Evolutionary conservation across 192 early-diverging fungal genomes (phyloP).

Genomic region (Diversispora epigaea): DNA sequence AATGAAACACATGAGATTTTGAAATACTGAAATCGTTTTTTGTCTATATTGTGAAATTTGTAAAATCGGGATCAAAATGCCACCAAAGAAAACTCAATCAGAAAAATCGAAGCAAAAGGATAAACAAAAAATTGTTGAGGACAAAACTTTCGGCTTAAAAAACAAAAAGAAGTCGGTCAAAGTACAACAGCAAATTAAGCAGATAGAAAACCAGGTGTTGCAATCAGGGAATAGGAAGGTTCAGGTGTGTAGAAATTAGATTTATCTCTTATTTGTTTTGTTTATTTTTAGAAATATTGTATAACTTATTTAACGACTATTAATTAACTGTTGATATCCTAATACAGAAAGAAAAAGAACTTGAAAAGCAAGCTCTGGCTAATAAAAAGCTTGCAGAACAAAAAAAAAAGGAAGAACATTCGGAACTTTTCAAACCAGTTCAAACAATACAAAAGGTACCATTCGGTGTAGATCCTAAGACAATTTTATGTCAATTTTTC

Average conservation of each 20-base stretch:
- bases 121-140: slow-evolving; percentile 84
- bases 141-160: slow-evolving; percentile 98
- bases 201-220: slow-evolving; percentile 83
- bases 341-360: slow-evolving; percentile 62
- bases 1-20: no score
- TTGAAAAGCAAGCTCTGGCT: slow-evolving; percentile 57
- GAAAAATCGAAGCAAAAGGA: slow-evolving; percentile 62
- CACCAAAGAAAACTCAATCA: slow-evolving; percentile 67
- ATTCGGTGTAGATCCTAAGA: slow-evolving; percentile 96
- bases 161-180: slow-evolving; percentile 98
- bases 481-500: slow-evolving; percentile 89
- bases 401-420: slow-evolving; percentile 86
- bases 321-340: background rate
- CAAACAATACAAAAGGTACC: slow-evolving; percentile 89
- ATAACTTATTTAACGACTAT: background rate
- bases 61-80: no score
- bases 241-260: slow-evolving; percentile 30
- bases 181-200: slow-evolving; percentile 86
- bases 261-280: background rate
- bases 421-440: slow-evolving; percentile 88
- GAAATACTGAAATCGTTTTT: no score
- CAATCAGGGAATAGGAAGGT: slow-evolving; percentile 55
- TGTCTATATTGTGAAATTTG: no score
- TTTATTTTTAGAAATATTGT: background rate
- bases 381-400: slow-evolving; percentile 79